Base-by-base conservation (phyloP, 352 stramenopile genomes). In the Aphanomyces euteiches region DNA sequence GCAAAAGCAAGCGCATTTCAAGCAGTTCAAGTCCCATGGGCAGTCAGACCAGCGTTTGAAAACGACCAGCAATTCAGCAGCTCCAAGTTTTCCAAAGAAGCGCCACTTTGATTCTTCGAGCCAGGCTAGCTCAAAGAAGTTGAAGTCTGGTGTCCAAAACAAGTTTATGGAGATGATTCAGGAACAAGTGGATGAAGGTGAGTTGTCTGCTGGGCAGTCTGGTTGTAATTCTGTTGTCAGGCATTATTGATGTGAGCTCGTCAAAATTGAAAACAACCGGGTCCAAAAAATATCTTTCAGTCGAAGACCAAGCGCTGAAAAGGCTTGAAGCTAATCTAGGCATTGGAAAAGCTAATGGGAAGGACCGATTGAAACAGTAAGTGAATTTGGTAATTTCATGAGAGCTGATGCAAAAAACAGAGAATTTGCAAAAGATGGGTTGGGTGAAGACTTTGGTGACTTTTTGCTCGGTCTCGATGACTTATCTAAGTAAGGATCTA, bases 401-500 rank as follows among this genome's bases (percentile, higher is more conserved):
- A 60, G 47, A 15, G 66, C 58, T 6, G 37, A 66, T 76, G 37
- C 7, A 17, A 13, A 66, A 39, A 38, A 5, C 60, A 93, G 85
- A 48, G 87, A 94, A 72, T 94, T 87, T 74, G 78, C 79, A 47
- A 88, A 87, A 38, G 87, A 94, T 66, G 87, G 87, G 37, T 58
- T 94, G 12, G 87, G 87, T 38, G 83, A 90, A 47, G 87, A 94
- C 68, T 94, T 94, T 78, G 78, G 78, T 38, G 85, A 90, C 53
- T 94, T 94, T 76, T 72, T 94, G 38, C 78, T 72, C 36, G 80
- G 77, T 41, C 67, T 94, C 36, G 83, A 92, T 70, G 81, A 83
- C 56, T 90, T 94, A 65, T 92, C 87, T 53, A 77, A 84, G 85
- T 90, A 75, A 53, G 19, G 5, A 39, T 28, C 37, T 28, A 28